Evolutionary conservation across 306 rosid species (phyloP).

Genomic region (Ammopiptanthus mongolicus): DNA sequence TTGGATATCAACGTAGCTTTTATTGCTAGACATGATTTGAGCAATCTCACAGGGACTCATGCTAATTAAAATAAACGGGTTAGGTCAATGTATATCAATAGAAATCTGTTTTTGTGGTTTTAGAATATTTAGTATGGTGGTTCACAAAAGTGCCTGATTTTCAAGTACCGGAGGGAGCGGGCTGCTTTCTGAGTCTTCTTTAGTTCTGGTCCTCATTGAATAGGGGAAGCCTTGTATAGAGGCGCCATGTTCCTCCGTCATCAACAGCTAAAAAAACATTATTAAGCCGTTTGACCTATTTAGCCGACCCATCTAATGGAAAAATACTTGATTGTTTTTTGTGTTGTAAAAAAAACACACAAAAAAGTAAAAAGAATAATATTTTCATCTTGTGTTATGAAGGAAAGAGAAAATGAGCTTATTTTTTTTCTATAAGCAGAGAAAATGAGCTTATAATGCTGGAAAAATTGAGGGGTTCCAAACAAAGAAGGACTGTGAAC

Average conservation of each 20-base stretch:
- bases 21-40: neutral
- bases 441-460: neutral
- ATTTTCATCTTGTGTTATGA: neutral
- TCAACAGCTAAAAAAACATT: neutral
- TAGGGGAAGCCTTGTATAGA: neutral
- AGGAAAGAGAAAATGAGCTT: neutral
- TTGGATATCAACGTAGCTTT: slow-evolving; percentile 1
- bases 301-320: no score
- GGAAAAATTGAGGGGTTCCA: neutral
- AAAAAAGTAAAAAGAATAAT: neutral
- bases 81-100: no score
- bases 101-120: neutral
- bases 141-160: neutral
- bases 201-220: neutral
- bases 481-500: neutral
- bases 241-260: neutral
- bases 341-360: no score
- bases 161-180: neutral
- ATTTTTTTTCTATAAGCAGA: no score
- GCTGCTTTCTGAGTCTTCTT: neutral
- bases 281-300: no score
- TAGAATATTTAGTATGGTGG: neutral
- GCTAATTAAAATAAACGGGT: no score
- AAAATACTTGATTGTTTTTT: no score
- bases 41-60: neutral